These are phyloP conservation scores for Cladosporium sp. DNA, from an alignment of 2,329 filamentous ascomycete genomes.

Conservation along the genomic window DNA sequence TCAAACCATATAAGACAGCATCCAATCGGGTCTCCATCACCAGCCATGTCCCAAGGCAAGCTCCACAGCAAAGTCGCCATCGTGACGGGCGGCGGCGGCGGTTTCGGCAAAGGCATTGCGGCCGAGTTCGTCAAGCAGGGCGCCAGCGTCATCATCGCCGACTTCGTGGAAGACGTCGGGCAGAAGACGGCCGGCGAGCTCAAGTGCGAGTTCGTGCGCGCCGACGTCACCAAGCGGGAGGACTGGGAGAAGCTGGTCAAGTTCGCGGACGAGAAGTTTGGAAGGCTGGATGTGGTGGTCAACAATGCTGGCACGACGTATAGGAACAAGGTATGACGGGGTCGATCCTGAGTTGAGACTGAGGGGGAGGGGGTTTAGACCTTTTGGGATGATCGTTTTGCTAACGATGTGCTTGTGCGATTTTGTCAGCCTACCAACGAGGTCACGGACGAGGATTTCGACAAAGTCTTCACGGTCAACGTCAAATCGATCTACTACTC, in stretches of 20 bases:
- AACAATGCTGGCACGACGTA: slow-evolving; percentile 61
- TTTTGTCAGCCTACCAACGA: slow-evolving; percentile 52
- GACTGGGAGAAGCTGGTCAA: slow-evolving; percentile 57
- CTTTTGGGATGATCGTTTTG: background rate
- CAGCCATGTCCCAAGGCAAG: slow-evolving; percentile 31
- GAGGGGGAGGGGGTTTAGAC: background rate
- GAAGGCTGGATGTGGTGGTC: slow-evolving; percentile 58
- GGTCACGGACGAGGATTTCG: slow-evolving; percentile 66
- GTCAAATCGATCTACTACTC: slow-evolving; percentile 67
- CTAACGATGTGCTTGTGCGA: background rate
- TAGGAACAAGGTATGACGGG: slow-evolving; percentile 50
- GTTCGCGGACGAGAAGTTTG: slow-evolving; percentile 48
- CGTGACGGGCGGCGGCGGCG: slow-evolving; percentile 61
- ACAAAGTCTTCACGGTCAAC: slow-evolving; percentile 67
- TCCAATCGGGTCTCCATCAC: background rate
- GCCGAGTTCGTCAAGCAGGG: slow-evolving; percentile 61
- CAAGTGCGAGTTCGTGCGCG: slow-evolving; percentile 43
- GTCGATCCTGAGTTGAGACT: background rate
- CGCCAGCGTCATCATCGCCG: slow-evolving; percentile 61
- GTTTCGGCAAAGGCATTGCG: slow-evolving; percentile 64
- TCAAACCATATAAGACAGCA: background rate
- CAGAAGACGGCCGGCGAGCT: slow-evolving; percentile 51
- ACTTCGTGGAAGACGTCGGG: slow-evolving; percentile 58
- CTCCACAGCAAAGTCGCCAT: slow-evolving; percentile 58
- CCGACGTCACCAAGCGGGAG: slow-evolving; percentile 56